These are phyloP conservation scores for Clarkia xantiana DNA, from an alignment of 345 rosid genomes.

Conservation along the genomic window DNA sequence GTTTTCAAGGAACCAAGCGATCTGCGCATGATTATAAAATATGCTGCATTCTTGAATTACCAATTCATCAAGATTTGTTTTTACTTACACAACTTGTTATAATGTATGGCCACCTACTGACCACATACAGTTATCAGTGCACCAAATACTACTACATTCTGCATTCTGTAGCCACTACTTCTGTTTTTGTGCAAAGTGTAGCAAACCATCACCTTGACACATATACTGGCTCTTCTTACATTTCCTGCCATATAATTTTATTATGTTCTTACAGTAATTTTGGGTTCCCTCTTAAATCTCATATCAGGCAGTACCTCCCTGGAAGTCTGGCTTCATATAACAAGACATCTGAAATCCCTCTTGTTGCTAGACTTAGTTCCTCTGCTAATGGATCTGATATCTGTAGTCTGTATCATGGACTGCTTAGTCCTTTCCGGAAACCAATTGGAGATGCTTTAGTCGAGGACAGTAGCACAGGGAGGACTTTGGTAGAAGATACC, in stretches of 20 bases:
- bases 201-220: too few species aligned
- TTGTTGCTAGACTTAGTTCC: constrained; percentile 48
- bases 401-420: constrained; percentile 35
- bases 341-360: constrained; percentile 76
- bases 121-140: too few species aligned
- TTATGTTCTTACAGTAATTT: background rate
- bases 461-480: constrained; percentile 17
- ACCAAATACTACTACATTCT: too few species aligned
- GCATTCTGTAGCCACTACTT: too few species aligned
- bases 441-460: constrained; percentile 23
- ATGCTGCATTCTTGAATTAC: too few species aligned
- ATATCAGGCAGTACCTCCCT: constrained; percentile 47
- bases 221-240: too few species aligned
- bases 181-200: too few species aligned
- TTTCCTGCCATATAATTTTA: background rate
- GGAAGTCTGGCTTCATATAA: constrained; percentile 41
- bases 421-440: constrained; percentile 48
- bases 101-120: too few species aligned
- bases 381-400: constrained; percentile 45
- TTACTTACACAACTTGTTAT: too few species aligned
- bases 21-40: too few species aligned
- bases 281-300: constrained; percentile 7
- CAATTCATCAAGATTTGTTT: too few species aligned
- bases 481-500: constrained; percentile 24
- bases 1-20: too few species aligned